Evolutionary conservation across 768 basidiomycete genomes (phyloP).

Genomic region (Mycena belliarum): DNA sequence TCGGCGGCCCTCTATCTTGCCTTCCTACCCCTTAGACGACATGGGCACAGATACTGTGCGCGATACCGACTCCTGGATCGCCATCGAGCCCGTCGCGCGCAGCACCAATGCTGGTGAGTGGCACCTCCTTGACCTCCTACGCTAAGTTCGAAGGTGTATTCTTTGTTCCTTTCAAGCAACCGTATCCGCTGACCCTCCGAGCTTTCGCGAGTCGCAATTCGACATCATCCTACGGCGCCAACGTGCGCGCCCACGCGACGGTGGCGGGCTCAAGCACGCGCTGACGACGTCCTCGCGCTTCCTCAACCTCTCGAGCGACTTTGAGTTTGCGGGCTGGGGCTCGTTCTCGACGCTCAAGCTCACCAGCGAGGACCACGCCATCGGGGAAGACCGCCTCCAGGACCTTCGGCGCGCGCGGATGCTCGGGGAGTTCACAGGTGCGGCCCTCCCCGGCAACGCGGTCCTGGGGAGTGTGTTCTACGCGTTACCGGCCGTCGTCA

Average conservation of each 20-base stretch:
- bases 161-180: background rate
- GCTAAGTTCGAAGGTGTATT: background rate
- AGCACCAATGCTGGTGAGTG: background rate
- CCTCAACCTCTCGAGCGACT: conserved; percentile 59
- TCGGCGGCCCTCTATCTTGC: background rate
- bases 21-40: background rate
- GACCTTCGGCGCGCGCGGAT: conserved; percentile 35
- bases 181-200: conserved; percentile 33
- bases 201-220: conserved; percentile 50
- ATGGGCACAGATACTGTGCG: background rate
- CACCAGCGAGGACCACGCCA: conserved; percentile 39
- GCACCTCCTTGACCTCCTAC: background rate
- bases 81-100: conserved; percentile 17
- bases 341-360: conserved; percentile 50
- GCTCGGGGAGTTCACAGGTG: conserved; percentile 65
- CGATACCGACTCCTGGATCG: conserved; percentile 18
- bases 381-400: conserved; percentile 34
- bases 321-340: conserved; percentile 78
- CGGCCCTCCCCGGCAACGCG: conserved; percentile 67
- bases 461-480: conserved; percentile 72
- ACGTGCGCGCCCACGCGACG: conserved; percentile 45
- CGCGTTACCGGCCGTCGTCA: conserved; percentile 64
- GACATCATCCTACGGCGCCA: conserved; percentile 64
- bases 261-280: conserved; percentile 39
- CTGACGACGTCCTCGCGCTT: conserved; percentile 57